Evolutionary conservation across 1,139 yeast genomes (phyloP).

Genomic region (Candida buenavistaensis): DNA sequence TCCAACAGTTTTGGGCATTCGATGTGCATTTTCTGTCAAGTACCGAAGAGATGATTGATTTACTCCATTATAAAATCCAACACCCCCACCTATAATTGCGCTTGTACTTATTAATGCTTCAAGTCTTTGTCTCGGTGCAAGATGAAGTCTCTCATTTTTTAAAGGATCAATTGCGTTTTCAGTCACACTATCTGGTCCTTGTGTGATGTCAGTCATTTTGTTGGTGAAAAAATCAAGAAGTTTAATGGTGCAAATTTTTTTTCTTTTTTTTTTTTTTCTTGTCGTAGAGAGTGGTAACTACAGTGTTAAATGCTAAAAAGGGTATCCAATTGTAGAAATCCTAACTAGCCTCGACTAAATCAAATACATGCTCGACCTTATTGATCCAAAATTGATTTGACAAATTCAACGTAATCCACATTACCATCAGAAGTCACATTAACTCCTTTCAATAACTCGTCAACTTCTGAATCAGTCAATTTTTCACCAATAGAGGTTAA

Average conservation of each 20-base stretch:
- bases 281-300: neutral
- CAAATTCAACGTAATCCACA: constrained; percentile 93
- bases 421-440: constrained; percentile 91
- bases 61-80: constrained; percentile 67
- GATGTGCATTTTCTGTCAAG: constrained; percentile 79
- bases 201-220: too few relatives aligned
- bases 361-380: constrained; percentile 24
- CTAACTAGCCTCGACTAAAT: too few relatives aligned
- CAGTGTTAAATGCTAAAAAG: too few relatives aligned
- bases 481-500: constrained; percentile 94
- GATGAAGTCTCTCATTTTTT: constrained; percentile 40
- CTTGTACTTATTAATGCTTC: constrained; percentile 35
- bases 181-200: too few relatives aligned
- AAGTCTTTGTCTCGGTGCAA: constrained; percentile 38
- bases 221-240: neutral
- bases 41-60: constrained; percentile 57
- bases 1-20: constrained; percentile 75
- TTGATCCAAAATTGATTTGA: constrained; percentile 89
- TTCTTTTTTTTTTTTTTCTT: neutral
- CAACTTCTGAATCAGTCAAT: constrained; percentile 86
- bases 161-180: constrained; percentile 15
- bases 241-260: neutral
- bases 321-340: too few relatives aligned
- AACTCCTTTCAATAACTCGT: constrained; percentile 93
- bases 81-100: constrained; percentile 56